Conservation (phyloP, 371 early-diverging fungal species). For the Gilbertella persicaria region DNA sequence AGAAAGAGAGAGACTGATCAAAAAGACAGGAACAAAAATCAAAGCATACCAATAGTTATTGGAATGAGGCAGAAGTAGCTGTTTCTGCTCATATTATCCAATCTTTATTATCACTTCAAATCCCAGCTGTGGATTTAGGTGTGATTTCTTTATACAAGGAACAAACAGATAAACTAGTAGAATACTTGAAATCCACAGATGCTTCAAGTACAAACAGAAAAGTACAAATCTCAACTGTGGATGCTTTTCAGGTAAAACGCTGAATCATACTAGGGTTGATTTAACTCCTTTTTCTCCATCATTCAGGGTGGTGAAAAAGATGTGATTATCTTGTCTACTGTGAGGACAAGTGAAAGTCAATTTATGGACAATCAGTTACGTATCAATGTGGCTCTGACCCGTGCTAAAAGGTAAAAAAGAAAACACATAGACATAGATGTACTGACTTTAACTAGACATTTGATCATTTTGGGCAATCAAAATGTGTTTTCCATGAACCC, state of each 20-base stretch:
- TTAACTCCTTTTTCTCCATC: not conserved
- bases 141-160: slow-evolving; percentile 73
- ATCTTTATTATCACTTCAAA: slow-evolving; percentile 38
- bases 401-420: slow-evolving; percentile 46
- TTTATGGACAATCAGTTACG: slow-evolving; percentile 61
- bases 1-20: too few species aligned
- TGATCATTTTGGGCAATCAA: slow-evolving; percentile 62
- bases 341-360: slow-evolving; percentile 58
- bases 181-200: slow-evolving; percentile 23
- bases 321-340: slow-evolving; percentile 77
- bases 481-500: slow-evolving; percentile 30
- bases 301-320: slow-evolving; percentile 83
- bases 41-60: slow-evolving; percentile 45
- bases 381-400: slow-evolving; percentile 64
- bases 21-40: slow-evolving; percentile 46
- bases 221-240: slow-evolving; percentile 72
- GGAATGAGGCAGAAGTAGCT: slow-evolving; percentile 58
- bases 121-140: slow-evolving; percentile 56
- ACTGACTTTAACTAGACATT: slow-evolving; percentile 45
- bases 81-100: slow-evolving; percentile 46
- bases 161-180: slow-evolving; percentile 59
- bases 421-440: too few species aligned
- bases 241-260: slow-evolving; percentile 67
- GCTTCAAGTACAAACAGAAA: slow-evolving; percentile 18
- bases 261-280: not conserved